phyloP scores from a whole-genome alignment of 1,284 basidiomycete genomes.

The Ustilago xerochloae region DNA sequence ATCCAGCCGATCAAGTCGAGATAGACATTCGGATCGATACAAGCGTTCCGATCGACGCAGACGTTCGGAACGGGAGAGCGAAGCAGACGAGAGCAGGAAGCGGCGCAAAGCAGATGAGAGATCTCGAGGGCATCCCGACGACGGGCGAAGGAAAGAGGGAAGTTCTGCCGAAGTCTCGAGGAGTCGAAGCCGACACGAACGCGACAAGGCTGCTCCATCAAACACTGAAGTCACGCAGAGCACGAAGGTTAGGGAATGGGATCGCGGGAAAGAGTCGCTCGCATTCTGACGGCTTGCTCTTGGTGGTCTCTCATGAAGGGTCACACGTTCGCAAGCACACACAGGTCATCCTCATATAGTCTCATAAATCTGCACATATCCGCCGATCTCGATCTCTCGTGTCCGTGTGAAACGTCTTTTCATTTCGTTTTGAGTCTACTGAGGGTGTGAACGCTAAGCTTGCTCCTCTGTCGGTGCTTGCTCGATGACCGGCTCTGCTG shows the following conservation, averaged over 20 bases:
- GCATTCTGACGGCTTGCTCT: constrained; percentile 5
- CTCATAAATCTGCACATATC: no score
- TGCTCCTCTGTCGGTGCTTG: background rate
- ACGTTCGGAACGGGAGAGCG: background rate
- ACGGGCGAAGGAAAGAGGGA: background rate
- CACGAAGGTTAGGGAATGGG: constrained; percentile 36
- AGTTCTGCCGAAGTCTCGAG: background rate
- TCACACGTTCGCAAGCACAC: no score
- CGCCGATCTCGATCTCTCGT: no score
- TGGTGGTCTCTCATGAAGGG: no score
- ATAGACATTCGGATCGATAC: no score
- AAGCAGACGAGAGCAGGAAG: background rate
- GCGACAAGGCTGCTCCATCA: background rate
- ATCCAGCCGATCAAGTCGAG: no score
- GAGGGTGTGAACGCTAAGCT: no score
- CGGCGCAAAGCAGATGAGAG: constrained; percentile 1
- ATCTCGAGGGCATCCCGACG: background rate
- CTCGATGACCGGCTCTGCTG: background rate
- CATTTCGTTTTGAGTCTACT: no score
- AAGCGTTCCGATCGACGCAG: no score
- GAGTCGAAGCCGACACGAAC: background rate
- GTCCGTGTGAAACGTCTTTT: no score
- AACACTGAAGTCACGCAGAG: background rate
- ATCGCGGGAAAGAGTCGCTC: constrained; percentile 29
- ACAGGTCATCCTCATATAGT: no score